Conservation (phyloP, 306 rosid species). For the Mimosa bimucronata region DNA sequence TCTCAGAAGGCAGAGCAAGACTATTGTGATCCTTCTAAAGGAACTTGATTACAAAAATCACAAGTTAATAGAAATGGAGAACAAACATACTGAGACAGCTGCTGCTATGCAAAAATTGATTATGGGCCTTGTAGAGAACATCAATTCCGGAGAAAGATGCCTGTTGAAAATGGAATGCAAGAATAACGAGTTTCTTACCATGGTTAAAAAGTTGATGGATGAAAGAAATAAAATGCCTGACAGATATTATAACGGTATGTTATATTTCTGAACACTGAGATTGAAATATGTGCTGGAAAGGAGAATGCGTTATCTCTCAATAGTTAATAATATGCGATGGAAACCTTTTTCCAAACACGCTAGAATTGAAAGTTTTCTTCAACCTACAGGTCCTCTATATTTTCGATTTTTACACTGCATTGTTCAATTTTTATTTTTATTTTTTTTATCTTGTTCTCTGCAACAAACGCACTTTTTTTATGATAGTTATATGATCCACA, state of each 20-base stretch:
- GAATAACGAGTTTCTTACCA: constrained; percentile 21
- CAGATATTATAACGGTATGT: constrained; percentile 21
- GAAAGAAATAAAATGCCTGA: constrained; percentile 16
- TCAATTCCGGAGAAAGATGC: constrained; percentile 22
- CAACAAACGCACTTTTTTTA: not conserved
- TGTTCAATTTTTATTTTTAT: not conserved
- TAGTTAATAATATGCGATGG: not conserved
- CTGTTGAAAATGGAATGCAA: constrained; percentile 35
- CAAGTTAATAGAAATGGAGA: constrained; percentile 39
- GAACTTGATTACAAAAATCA: constrained; percentile 32
- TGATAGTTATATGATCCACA: not conserved
- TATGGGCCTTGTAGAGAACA: constrained; percentile 21
- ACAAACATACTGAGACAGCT: constrained; percentile 2
- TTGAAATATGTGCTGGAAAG: constrained; percentile 1
- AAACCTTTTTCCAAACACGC: not conserved
- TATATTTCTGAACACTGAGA: not conserved
- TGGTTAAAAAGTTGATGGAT: constrained; percentile 20
- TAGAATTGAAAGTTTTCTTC: not conserved
- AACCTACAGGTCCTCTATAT: not conserved
- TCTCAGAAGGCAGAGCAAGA: constrained; percentile 22
- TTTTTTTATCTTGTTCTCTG: constrained; percentile 16
- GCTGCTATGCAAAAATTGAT: constrained; percentile 9
- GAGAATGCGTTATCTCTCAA: not conserved
- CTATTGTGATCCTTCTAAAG: constrained; percentile 32
- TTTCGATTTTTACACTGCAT: not conserved